phyloP scores from a whole-genome alignment of 139 green algal species.

The Ostreobium quekettii region DNA sequence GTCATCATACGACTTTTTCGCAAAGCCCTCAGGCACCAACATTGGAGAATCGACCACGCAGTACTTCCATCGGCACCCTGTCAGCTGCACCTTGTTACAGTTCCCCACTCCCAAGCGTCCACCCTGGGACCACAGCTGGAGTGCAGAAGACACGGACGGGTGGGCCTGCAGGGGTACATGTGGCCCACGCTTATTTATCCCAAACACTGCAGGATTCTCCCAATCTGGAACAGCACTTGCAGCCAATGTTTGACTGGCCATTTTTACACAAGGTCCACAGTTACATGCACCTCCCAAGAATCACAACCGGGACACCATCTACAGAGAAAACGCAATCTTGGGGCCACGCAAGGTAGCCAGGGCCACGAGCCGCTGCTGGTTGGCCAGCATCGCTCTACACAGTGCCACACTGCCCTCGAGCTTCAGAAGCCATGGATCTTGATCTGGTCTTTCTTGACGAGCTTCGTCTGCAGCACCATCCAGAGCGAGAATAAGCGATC shows the following conservation, averaged over 20 bases:
- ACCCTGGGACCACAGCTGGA: constrained; percentile 15
- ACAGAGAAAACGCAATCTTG: no score
- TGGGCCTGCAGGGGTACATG: constrained; percentile 59
- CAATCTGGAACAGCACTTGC: constrained; percentile 57
- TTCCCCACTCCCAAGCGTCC: not conserved
- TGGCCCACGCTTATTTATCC: constrained; percentile 48
- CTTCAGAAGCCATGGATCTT: constrained; percentile 95
- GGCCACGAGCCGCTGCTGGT: no score
- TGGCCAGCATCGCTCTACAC: no score
- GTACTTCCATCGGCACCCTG: constrained; percentile 53
- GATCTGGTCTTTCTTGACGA: constrained; percentile 96
- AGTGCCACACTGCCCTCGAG: no score
- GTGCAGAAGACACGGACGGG: constrained; percentile 18
- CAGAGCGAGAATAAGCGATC: no score
- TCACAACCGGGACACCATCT: no score
- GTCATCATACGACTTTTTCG: constrained; percentile 31
- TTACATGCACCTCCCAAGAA: no score
- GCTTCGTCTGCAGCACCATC: constrained; percentile 61
- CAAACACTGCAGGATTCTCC: constrained; percentile 57
- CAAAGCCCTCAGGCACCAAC: constrained; percentile 46
- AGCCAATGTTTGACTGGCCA: no score
- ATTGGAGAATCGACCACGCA: constrained; percentile 41
- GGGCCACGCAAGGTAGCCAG: no score
- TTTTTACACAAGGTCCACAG: no score
- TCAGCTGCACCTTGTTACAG: constrained; percentile 27